Base-by-base conservation (phyloP, 2,329 filamentous ascomycete species). In the Epichloe typhina region DNA sequence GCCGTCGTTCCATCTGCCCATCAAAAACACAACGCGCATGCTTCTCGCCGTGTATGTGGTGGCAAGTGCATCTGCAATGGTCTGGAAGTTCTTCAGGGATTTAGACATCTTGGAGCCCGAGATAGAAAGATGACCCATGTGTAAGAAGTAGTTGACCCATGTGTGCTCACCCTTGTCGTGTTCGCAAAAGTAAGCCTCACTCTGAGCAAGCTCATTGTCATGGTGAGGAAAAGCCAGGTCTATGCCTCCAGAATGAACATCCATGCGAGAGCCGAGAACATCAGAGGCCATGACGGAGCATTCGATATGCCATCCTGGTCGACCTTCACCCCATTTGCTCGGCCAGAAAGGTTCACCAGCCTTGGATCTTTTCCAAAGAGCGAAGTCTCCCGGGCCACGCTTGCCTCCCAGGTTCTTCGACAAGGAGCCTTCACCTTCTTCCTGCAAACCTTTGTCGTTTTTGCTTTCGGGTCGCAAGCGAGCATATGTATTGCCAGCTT, bases 241-340 rank as follows among this genome's bases (percentile, higher is more conserved):
- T 53, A 95, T 85, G 52, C 91, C 91, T 31, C 91, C 90, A 21
- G 88, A 94, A 66, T 96, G 91, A 50, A 96, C 87, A 64, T 97
- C 91, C 73, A 97, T 89, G 54, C 83, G 77, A 31, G 82, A 75
- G 5, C 90, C 90, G 1, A 97, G 72, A n/a, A 89, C 78, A 56
- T 90, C 87, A 2, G 86, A 91, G 0, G 90, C 89, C 91, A 97
- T 96, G 15, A 89, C 89, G 1, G 85, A 90, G 80, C 91, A 96
- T 70, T 96, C 90, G 61, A 96, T 96, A 63, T 96, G 91, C 91
- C 91, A 97, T 17, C 91, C 91, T 1, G 91, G 91, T 43, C 91
- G 76, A 4, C 90, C 90, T 51, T 82, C 75, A 4, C 91, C 89
- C 90, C 91, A 97, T 3, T 82, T 82, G 58, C 86, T 93, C 5